phyloP scores from a whole-genome alignment of 164 flowering plant genomes.

The Paratinospora sagittata region DNA sequence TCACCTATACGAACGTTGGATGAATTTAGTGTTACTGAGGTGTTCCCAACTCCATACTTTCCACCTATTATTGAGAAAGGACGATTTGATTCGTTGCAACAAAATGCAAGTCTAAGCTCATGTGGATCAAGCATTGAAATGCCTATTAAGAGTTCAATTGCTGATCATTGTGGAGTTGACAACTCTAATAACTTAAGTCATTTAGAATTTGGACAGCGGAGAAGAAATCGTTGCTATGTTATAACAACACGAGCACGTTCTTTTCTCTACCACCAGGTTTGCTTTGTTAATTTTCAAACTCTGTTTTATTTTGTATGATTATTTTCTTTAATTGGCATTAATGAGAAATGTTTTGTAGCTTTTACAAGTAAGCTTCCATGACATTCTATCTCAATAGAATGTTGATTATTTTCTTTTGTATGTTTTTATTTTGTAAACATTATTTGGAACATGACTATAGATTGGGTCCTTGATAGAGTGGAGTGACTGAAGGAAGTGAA shows the following conservation, averaged over 20 bases:
- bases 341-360: background rate
- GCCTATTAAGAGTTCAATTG: slow-evolving; percentile 7
- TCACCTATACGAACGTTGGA: slow-evolving; percentile 88
- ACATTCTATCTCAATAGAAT: background rate
- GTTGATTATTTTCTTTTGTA: background rate
- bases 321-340: background rate
- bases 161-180: slow-evolving; percentile 10
- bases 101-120: slow-evolving; percentile 16
- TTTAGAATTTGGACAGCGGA: slow-evolving; percentile 61
- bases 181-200: slow-evolving; percentile 11
- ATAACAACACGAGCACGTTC: slow-evolving; percentile 83
- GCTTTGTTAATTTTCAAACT: slow-evolving; percentile 3
- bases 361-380: background rate
- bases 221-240: slow-evolving; percentile 61
- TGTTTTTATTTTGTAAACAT: background rate
- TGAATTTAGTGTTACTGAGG: slow-evolving; percentile 71
- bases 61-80: slow-evolving; percentile 50
- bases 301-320: background rate
- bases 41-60: slow-evolving; percentile 50
- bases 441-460: too few species aligned
- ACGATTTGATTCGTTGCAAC: slow-evolving; percentile 12
- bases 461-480: too few species aligned
- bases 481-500: too few species aligned
- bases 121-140: slow-evolving; percentile 18
- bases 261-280: slow-evolving; percentile 96